A percentile compares a stretch with the other conserved stretches of the same genome.
These are phyloP conservation scores for Fusarium xyrophilum DNA, from an alignment of 2,329 filamentous ascomycete genomes.

Conservation along the genomic window DNA sequence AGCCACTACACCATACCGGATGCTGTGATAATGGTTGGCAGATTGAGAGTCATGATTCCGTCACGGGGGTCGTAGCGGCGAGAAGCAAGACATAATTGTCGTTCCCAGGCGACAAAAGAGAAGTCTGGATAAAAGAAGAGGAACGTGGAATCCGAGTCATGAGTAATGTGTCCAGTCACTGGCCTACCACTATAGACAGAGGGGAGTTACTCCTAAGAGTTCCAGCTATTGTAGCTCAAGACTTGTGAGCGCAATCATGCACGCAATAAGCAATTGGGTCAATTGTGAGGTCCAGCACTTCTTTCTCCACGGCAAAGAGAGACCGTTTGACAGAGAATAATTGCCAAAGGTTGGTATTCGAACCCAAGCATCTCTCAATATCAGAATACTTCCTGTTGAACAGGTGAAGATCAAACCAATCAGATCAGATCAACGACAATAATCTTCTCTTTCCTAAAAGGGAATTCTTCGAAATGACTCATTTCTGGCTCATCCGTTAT, in stretches of 20 bases:
- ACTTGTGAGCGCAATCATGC: not conserved
- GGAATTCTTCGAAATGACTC: conserved; percentile 42
- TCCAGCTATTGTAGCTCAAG: not conserved
- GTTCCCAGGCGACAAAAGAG: too few relatives aligned
- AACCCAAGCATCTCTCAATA: conserved; percentile 5
- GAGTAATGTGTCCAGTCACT: not conserved
- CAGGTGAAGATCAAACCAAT: not conserved
- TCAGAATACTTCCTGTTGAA: not conserved
- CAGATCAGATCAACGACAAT: not conserved
- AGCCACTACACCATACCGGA: too few relatives aligned
- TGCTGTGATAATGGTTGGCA: rapidly evolving
- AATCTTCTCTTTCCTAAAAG: conserved; percentile 12
- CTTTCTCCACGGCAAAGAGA: not conserved
- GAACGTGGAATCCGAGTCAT: rapidly evolving
- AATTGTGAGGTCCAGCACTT: not conserved
- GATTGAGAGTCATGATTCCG: not conserved
- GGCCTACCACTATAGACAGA: too few relatives aligned
- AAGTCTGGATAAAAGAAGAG: not conserved
- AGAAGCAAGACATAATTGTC: not conserved
- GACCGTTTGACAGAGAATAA: not conserved
- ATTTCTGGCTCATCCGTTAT: conserved; percentile 45
- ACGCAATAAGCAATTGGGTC: too few relatives aligned
- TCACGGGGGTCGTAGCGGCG: rapidly evolving
- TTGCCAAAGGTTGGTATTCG: not conserved
- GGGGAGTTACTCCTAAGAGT: not conserved